These are phyloP conservation scores for Colletotrichum sp. DNA, from an alignment of 2,329 filamentous ascomycete species.

Conservation along the genomic window DNA sequence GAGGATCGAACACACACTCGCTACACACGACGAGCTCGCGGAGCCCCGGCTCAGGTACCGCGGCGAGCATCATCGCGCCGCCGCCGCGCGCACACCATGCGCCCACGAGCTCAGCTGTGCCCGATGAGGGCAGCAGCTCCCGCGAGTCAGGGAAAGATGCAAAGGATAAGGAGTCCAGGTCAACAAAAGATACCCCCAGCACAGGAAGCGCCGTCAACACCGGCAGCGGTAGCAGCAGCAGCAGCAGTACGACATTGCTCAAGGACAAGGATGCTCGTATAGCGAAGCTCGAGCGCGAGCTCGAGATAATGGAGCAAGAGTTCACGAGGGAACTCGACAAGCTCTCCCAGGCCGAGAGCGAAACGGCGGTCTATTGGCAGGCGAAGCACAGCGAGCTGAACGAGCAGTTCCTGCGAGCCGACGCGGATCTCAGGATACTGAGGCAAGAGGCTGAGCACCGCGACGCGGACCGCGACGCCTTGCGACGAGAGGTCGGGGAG, in stretches of 20 bases:
- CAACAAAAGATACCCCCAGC: slow-evolving; percentile 6
- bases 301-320: slow-evolving; percentile 57
- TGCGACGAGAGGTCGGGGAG: slow-evolving; percentile 58
- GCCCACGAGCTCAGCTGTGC: slow-evolving; percentile 34
- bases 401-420: slow-evolving; percentile 56
- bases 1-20: slow-evolving; percentile 26
- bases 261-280: slow-evolving; percentile 59
- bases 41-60: slow-evolving; percentile 24
- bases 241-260: slow-evolving; percentile 28
- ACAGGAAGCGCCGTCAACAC: neutral
- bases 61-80: slow-evolving; percentile 40
- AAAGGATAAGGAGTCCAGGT: slow-evolving; percentile 30
- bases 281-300: slow-evolving; percentile 55
- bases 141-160: slow-evolving; percentile 21
- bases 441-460: slow-evolving; percentile 53
- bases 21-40: slow-evolving; percentile 31
- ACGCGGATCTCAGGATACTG: slow-evolving; percentile 58
- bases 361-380: slow-evolving; percentile 64
- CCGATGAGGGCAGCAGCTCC: slow-evolving; percentile 27
- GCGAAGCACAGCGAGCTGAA: slow-evolving; percentile 57
- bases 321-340: slow-evolving; percentile 59
- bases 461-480: slow-evolving; percentile 52
- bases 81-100: slow-evolving; percentile 45
- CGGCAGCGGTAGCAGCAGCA: slow-evolving; percentile 26
- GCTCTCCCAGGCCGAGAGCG: slow-evolving; percentile 58